These are phyloP conservation scores for Septoria linicola DNA, from an alignment of 2,329 filamentous ascomycete species.

Conservation along the genomic window DNA sequence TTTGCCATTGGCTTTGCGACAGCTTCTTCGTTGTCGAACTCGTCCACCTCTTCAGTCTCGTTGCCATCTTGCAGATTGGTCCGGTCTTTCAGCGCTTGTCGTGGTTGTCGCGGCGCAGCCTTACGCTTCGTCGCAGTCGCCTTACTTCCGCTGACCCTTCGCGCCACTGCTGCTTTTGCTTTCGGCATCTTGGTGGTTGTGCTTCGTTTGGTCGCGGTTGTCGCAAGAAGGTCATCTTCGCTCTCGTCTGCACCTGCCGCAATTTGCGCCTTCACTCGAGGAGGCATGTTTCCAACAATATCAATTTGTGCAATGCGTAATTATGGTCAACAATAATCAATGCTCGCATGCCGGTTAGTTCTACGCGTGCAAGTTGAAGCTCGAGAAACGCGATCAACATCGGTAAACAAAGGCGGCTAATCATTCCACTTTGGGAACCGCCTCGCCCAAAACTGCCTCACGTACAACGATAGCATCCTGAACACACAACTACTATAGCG, in stretches of 20 bases:
- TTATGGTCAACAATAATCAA: too few relatives aligned
- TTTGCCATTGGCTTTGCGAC: conserved; percentile 38
- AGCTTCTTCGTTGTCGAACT: conserved; percentile 42
- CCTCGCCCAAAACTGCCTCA: not conserved
- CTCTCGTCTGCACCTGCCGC: conserved; percentile 22
- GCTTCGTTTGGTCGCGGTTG: conserved; percentile 23
- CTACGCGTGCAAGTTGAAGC: too few relatives aligned
- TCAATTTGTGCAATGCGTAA: too few relatives aligned
- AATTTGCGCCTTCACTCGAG: conserved; percentile 19
- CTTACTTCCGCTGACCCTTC: conserved; percentile 40
- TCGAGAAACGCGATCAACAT: too few relatives aligned
- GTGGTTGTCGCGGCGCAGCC: conserved; percentile 38
- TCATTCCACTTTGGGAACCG: not conserved
- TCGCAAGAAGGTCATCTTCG: conserved; percentile 26
- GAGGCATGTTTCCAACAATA: conserved; percentile 15
- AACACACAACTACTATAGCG: too few relatives aligned
- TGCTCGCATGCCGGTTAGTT: too few relatives aligned
- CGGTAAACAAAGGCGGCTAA: not conserved
- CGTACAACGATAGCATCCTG: too few relatives aligned
- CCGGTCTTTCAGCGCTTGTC: conserved; percentile 45
- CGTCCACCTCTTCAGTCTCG: conserved; percentile 43
- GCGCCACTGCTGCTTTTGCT: conserved; percentile 39
- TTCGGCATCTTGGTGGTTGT: conserved; percentile 34
- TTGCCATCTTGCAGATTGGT: conserved; percentile 41
- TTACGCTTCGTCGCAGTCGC: conserved; percentile 41